These are phyloP conservation scores for Tolypocladium ovalisporum DNA, from an alignment of 2,329 filamentous ascomycete species.

Conservation along the genomic window DNA sequence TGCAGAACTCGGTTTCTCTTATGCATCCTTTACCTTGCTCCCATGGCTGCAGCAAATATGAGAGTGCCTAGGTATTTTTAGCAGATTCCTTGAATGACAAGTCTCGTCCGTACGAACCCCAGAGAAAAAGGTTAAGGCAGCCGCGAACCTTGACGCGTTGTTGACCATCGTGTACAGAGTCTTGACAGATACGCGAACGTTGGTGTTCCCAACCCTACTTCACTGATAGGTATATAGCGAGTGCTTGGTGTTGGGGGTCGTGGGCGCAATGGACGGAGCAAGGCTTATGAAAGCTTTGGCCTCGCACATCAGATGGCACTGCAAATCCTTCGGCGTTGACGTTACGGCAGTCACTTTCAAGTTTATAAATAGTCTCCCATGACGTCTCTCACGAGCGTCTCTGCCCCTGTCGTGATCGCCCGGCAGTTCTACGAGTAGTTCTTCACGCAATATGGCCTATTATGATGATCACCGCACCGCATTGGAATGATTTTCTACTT, in stretches of 20 bases:
- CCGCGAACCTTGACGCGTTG: neutral
- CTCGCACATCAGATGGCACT: no score
- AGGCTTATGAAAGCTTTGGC: no score
- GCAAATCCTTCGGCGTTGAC: no score
- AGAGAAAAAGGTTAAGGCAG: neutral
- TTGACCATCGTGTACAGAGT: neutral
- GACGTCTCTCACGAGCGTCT: no score
- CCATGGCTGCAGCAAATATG: neutral
- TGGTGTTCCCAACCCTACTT: no score
- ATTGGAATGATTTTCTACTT: neutral
- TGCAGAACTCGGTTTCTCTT: neutral
- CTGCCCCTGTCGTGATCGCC: neutral
- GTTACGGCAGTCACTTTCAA: no score
- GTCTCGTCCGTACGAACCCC: neutral
- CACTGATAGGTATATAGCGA: no score
- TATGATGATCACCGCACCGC: neutral
- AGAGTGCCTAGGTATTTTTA: neutral
- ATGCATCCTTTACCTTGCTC: neutral
- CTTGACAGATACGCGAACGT: neutral
- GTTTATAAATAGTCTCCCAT: no score
- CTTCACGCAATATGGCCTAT: neutral
- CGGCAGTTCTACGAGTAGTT: neutral
- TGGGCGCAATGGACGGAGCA: no score
- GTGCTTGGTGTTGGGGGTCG: no score
- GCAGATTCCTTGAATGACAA: neutral